Base-by-base conservation (phyloP, 192 early-diverging fungal species). In the Coemansia erecta region DNA sequence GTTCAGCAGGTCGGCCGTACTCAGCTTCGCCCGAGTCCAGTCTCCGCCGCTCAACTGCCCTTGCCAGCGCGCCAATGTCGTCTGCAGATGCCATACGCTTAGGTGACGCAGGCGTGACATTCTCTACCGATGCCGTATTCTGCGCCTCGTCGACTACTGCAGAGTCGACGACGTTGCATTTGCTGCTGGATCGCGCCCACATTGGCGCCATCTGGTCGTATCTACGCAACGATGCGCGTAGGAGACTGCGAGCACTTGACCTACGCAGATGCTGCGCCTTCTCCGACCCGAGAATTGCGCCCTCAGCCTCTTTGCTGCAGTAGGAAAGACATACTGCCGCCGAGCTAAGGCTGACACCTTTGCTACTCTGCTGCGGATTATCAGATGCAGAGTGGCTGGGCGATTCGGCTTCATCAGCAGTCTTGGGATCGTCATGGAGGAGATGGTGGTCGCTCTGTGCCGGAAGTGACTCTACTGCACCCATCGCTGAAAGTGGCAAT, bases 381-480 rank as follows among this genome's bases (percentile, higher is more conserved):
- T 31, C 28, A 7, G 28, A 31, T 47, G 45, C 18, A 9, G 45
- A 48, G 53, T 45, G 4, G 61, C 42, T 40, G 53, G 12, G 8
- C 23, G 46, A 18, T 56, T 56, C 43, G 19, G 62, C 4, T 43
- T 42, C 53, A 35, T 23, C 14, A 11, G 13, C n/a, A 37, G 56
- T 48, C 41, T 35, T 61, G 18, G 52, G 28, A 6, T 22, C 15
- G 46, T 54, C 54, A 53, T 60, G 60, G 0, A 68, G 28, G 10
- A 57, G 45, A 43, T 54, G 44, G 26, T 28, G 19, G 22, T 61
- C 39, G 40, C 63, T 44, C 33, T 73, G 65, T 13, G 53, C n/a
- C 22, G 61, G 72, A 13, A 74, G 35, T 14, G 72, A 74, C 23
- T 74, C 72, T 11, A 74, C 72, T 8, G 66, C 72, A 4, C 72